Evolutionary conservation across 139 green algal genomes (phyloP).

Genomic region (Chlorella sp.): DNA sequence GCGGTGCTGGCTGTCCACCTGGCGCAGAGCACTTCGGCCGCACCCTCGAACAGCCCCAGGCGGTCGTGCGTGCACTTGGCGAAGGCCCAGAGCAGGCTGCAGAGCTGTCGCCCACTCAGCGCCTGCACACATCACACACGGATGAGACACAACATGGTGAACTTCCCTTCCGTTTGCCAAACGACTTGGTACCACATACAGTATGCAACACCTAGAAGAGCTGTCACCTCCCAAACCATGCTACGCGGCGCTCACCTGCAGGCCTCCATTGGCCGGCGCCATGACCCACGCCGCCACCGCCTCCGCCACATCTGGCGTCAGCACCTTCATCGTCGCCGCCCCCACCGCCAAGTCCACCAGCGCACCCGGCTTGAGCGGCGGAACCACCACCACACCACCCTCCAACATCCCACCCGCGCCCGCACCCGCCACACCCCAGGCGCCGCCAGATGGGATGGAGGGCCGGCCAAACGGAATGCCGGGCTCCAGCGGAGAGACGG

Average conservation of each 20-base stretch:
- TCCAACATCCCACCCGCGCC: too few species aligned
- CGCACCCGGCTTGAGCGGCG: neutral
- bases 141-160: too few species aligned
- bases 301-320: neutral
- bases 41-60: conserved; percentile 5
- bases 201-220: too few species aligned
- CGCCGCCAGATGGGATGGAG: neutral
- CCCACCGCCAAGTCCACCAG: neutral
- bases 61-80: neutral
- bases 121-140: too few species aligned
- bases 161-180: too few species aligned
- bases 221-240: too few species aligned
- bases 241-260: neutral
- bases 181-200: too few species aligned
- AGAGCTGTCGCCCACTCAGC: conserved; percentile 5
- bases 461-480: neutral
- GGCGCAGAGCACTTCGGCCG: conserved; percentile 3
- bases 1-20: neutral
- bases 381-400: too few species aligned
- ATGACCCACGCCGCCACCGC: neutral
- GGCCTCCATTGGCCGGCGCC: too few species aligned
- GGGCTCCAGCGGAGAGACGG: neutral
- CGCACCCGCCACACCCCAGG: too few species aligned
- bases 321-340: neutral
- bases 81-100: conserved; percentile 10